phyloP scores from a whole-genome alignment of 306 rosid genomes.

The Prunus mongolica region DNA sequence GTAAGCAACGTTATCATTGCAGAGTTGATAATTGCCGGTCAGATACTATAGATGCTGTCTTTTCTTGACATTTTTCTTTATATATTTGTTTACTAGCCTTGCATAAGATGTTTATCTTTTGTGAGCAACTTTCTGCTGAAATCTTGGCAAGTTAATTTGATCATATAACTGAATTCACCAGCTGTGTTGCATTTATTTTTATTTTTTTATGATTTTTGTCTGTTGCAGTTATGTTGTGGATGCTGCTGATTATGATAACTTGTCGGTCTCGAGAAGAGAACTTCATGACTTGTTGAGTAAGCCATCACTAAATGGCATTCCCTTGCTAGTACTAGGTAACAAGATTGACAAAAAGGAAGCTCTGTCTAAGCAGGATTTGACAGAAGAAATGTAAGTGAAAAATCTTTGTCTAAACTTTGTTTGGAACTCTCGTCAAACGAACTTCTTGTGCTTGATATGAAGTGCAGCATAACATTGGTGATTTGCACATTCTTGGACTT shows the following conservation, averaged over 20 bases:
- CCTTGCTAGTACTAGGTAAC: conserved; percentile 58
- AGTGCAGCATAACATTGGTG: too few relatives aligned
- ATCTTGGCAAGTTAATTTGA: too few relatives aligned
- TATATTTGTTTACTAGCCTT: background rate
- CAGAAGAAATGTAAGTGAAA: conserved; percentile 56
- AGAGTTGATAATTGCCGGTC: background rate
- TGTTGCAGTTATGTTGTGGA: conserved; percentile 62
- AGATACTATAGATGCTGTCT: background rate
- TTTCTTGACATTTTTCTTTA: background rate
- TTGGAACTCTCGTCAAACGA: too few relatives aligned
- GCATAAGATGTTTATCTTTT: background rate
- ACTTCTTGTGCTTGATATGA: too few relatives aligned
- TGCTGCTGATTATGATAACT: conserved; percentile 56
- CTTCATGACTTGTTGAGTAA: conserved; percentile 65
- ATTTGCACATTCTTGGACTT: background rate
- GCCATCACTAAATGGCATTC: conserved; percentile 53
- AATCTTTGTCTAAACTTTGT: background rate
- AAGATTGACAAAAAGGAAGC: conserved; percentile 62
- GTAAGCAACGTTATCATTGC: background rate
- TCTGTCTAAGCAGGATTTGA: conserved; percentile 43
- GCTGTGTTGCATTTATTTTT: background rate
- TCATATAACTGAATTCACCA: too few relatives aligned
- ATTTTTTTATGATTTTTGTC: background rate
- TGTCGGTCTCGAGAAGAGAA: conserved; percentile 50
- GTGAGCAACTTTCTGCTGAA: background rate